Conservation (phyloP, 345 rosid genomes). For the Toxicodendron radicans region DNA sequence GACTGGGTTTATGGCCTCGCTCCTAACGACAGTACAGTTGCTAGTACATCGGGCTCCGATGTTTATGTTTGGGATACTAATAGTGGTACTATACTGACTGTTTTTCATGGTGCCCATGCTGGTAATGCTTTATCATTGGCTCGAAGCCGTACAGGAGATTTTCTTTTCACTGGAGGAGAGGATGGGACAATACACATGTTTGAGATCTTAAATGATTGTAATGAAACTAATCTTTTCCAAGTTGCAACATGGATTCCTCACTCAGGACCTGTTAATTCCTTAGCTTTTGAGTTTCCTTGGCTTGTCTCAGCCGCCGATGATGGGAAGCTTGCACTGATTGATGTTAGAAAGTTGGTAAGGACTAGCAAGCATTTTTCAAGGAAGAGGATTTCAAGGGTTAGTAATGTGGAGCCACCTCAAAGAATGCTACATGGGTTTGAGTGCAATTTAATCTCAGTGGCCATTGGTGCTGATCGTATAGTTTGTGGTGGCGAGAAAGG, state of each 20-base stretch:
- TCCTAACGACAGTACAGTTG: constrained; percentile 67
- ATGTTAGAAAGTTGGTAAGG: constrained; percentile 74
- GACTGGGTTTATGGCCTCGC: constrained; percentile 93
- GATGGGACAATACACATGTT: constrained; percentile 91
- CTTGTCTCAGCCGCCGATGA: constrained; percentile 91
- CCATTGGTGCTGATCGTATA: constrained; percentile 80
- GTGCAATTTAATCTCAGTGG: constrained; percentile 69
- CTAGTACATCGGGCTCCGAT: constrained; percentile 73
- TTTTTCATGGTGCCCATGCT: constrained; percentile 57
- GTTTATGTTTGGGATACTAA: constrained; percentile 73
- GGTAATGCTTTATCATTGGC: constrained; percentile 72
- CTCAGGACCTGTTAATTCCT: constrained; percentile 72
- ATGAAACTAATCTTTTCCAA: constrained; percentile 29
- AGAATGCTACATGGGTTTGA: constrained; percentile 89
- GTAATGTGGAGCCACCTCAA: constrained; percentile 74
- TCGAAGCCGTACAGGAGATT: constrained; percentile 78
- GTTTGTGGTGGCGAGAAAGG: constrained; percentile 94
- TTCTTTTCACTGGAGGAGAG: constrained; percentile 89
- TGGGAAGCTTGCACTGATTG: constrained; percentile 73
- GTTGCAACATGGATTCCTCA: constrained; percentile 89
- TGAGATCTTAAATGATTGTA: constrained; percentile 43
- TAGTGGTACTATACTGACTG: constrained; percentile 51
- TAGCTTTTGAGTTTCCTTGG: constrained; percentile 97
- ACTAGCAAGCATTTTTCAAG: constrained; percentile 32
- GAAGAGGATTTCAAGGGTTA: constrained; percentile 39